phyloP scores from a whole-genome alignment of 306 rosid species.

The Dalbergia cultrata region DNA sequence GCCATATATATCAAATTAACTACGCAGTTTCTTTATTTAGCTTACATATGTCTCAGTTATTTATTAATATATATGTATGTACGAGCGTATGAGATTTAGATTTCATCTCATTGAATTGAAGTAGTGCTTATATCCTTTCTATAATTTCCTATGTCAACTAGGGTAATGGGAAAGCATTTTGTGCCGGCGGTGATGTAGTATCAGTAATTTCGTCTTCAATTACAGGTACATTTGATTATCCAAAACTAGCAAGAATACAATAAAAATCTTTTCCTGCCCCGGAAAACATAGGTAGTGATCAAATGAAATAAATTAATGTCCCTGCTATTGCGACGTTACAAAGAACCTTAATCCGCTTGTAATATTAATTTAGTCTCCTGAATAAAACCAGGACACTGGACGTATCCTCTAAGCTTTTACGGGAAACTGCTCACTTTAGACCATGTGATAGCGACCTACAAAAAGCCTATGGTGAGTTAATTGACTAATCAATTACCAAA shows the following conservation, averaged over 20 bases:
- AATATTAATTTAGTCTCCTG: neutral
- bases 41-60: no score
- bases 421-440: conserved; percentile 30
- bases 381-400: conserved; percentile 48
- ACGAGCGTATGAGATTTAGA: neutral
- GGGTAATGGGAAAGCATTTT: conserved; percentile 44
- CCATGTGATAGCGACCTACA: conserved; percentile 41
- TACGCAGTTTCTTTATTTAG: no score
- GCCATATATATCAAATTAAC: no score
- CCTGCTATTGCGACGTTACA: neutral
- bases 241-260: neutral
- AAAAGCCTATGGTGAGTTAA: conserved; percentile 40
- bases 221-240: conserved; percentile 9
- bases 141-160: neutral
- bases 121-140: neutral
- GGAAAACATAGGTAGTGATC: no score
- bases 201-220: neutral
- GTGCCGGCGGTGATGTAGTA: conserved; percentile 37
- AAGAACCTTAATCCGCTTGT: neutral
- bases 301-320: no score
- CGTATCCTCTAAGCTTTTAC: conserved; percentile 22
- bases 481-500: neutral
- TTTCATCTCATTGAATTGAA: conserved; percentile 4
- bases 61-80: neutral
- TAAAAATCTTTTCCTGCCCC: no score